Evolutionary conservation across 164 flowering plant species (phyloP).

Genomic region (Vitis riparia): DNA sequence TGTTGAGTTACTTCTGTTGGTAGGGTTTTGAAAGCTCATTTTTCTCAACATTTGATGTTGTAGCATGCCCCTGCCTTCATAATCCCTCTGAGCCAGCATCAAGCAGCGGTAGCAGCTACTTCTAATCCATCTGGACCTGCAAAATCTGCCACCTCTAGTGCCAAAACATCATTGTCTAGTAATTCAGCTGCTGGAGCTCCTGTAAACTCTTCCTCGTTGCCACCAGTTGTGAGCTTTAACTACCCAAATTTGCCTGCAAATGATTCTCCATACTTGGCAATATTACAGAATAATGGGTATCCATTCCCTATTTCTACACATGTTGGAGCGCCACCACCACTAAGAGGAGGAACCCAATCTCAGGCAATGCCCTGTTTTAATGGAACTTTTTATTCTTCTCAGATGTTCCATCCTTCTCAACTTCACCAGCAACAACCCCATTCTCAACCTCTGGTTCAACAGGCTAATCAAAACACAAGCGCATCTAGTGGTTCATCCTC

Average conservation of each 20-base stretch:
- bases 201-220: slow-evolving; percentile 11
- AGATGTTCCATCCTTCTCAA: slow-evolving; percentile 32
- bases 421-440: slow-evolving; percentile 26
- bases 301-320: slow-evolving; percentile 27
- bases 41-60: not conserved
- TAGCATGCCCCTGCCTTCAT: slow-evolving; percentile 30
- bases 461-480: slow-evolving; percentile 14
- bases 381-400: slow-evolving; percentile 30
- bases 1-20: not conserved
- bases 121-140: slow-evolving; percentile 19
- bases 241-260: slow-evolving; percentile 18
- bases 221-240: slow-evolving; percentile 21
- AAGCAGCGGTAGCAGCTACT: slow-evolving; percentile 3
- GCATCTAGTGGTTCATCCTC: slow-evolving; percentile 23
- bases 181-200: slow-evolving; percentile 16
- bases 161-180: slow-evolving; percentile 8
- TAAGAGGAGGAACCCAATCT: slow-evolving; percentile 14
- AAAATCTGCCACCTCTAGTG: slow-evolving; percentile 8
- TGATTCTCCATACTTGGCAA: slow-evolving; percentile 36
- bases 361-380: slow-evolving; percentile 25
- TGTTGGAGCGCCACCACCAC: slow-evolving; percentile 13
- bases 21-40: not conserved
- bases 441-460: slow-evolving; percentile 11
- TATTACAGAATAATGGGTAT: slow-evolving; percentile 27
- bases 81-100: slow-evolving; percentile 30